Conservation (phyloP, 192 early-diverging fungal species). For the Rhizophagus sp. region DNA sequence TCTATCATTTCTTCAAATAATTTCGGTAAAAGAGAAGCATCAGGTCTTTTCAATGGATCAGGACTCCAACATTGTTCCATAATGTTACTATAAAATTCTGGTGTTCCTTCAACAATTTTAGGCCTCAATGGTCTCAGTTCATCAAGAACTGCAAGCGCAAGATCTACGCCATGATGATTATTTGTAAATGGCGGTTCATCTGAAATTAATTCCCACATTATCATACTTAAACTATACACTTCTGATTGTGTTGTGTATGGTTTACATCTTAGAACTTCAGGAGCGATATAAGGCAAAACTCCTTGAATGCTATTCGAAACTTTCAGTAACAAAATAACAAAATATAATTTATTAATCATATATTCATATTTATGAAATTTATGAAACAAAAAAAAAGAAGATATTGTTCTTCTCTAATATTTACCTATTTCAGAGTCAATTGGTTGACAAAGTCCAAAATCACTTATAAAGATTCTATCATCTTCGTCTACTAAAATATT, state of each 20-base stretch:
- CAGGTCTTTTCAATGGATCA: slow-evolving; percentile 14
- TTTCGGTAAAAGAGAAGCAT: slow-evolving; percentile 39
- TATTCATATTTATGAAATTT: neutral
- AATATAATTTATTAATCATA: neutral
- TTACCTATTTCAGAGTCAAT: slow-evolving; percentile 36
- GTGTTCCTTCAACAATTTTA: neutral
- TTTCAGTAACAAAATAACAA: neutral
- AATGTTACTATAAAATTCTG: neutral
- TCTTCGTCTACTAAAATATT: slow-evolving; percentile 5
- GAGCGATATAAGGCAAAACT: slow-evolving; percentile 45
- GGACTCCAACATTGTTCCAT: slow-evolving; percentile 13
- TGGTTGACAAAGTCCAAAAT: slow-evolving; percentile 41
- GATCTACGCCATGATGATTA: neutral
- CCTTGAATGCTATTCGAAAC: slow-evolving; percentile 17
- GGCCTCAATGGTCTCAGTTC: neutral
- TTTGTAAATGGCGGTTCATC: slow-evolving; percentile 35
- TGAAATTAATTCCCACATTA: slow-evolving; percentile 46
- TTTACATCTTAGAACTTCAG: slow-evolving; percentile 35
- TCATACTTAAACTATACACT: slow-evolving; percentile 43
- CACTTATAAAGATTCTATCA: slow-evolving; percentile 26
- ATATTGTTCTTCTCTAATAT: neutral
- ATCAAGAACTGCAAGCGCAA: neutral
- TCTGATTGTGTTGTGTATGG: slow-evolving; percentile 41
- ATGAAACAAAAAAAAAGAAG: neutral
- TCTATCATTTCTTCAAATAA: neutral